These are phyloP conservation scores for Cyberlindnera mrakii DNA, from an alignment of 805 yeast genomes.

Conservation along the genomic window DNA sequence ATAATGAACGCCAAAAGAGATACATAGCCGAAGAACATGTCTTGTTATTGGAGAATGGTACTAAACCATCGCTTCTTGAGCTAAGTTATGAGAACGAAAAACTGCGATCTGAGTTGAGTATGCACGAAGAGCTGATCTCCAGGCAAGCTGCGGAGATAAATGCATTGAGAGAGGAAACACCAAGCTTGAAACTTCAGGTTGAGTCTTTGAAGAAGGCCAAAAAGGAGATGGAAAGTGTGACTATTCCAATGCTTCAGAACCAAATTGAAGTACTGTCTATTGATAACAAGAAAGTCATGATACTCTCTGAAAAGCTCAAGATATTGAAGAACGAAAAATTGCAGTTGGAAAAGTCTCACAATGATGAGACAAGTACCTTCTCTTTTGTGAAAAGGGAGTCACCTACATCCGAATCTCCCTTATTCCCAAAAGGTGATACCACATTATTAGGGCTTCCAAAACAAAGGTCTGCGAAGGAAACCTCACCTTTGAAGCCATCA, in stretches of 20 bases:
- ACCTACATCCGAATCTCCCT: background rate
- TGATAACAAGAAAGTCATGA: conserved; percentile 18
- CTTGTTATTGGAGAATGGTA: conserved; percentile 46
- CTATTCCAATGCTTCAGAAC: conserved; percentile 42
- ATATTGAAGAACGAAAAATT: conserved; percentile 26
- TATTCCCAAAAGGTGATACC: background rate
- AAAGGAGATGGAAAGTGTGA: conserved; percentile 34
- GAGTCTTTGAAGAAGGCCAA: conserved; percentile 35
- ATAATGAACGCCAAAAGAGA: conserved; percentile 59
- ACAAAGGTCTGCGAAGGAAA: background rate
- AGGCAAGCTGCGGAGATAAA: conserved; percentile 42
- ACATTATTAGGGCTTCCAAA: background rate
- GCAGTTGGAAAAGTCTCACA: conserved; percentile 15
- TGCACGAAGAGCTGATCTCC: conserved; percentile 41
- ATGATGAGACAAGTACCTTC: background rate
- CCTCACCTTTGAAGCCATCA: conserved; percentile 1
- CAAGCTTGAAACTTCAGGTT: conserved; percentile 32
- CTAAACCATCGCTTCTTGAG: conserved; percentile 47
- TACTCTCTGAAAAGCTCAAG: conserved; percentile 24
- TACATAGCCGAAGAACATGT: conserved; percentile 70
- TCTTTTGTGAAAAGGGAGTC: conserved; percentile 1
- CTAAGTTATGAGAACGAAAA: conserved; percentile 51
- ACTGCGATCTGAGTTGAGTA: conserved; percentile 39
- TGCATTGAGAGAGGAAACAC: conserved; percentile 30
- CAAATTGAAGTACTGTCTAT: conserved; percentile 29